A percentile compares a stretch with the other conserved stretches of the same genome.
Evolutionary conservation across 2,329 filamentous ascomycete species (phyloP).

Genomic region (Sarocladium strictum): DNA sequence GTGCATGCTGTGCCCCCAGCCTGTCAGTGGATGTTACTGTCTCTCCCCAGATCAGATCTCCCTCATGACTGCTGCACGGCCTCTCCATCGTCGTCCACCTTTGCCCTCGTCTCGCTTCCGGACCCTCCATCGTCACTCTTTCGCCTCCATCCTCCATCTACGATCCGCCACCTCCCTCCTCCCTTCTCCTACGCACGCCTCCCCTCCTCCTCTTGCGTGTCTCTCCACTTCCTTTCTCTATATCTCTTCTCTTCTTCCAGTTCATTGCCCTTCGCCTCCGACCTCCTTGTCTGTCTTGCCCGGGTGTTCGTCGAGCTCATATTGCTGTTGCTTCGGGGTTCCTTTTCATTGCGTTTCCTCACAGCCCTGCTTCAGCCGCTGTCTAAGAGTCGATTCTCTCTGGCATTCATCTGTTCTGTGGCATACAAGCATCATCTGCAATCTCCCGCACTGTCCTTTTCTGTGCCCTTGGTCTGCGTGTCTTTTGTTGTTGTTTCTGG

Average conservation of each 20-base stretch:
- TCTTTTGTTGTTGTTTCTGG: slow-evolving; percentile 13
- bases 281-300: background rate
- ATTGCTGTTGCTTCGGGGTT: slow-evolving; percentile 1
- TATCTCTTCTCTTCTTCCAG: slow-evolving; percentile 6
- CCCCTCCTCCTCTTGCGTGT: slow-evolving; percentile 13
- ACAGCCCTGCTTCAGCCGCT: background rate
- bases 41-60: slow-evolving; percentile 8
- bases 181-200: slow-evolving; percentile 12
- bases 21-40: background rate
- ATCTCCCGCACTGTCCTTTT: slow-evolving; percentile 7
- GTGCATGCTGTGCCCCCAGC: background rate
- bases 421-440: slow-evolving; percentile 9
- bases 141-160: slow-evolving; percentile 2
- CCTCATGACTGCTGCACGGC: background rate
- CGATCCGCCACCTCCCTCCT: slow-evolving; percentile 10
- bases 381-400: background rate
- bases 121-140: slow-evolving; percentile 5
- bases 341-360: slow-evolving; percentile 3
- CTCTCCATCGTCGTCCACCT: background rate
- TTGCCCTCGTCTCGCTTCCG: background rate
- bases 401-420: slow-evolving; percentile 7
- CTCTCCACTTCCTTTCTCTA: slow-evolving; percentile 11
- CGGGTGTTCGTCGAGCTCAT: background rate
- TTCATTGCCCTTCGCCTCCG: slow-evolving; percentile 4
- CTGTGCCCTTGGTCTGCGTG: slow-evolving; percentile 11